Evolutionary conservation across 805 yeast species (phyloP).

Genomic region (Torulaspora indica): DNA sequence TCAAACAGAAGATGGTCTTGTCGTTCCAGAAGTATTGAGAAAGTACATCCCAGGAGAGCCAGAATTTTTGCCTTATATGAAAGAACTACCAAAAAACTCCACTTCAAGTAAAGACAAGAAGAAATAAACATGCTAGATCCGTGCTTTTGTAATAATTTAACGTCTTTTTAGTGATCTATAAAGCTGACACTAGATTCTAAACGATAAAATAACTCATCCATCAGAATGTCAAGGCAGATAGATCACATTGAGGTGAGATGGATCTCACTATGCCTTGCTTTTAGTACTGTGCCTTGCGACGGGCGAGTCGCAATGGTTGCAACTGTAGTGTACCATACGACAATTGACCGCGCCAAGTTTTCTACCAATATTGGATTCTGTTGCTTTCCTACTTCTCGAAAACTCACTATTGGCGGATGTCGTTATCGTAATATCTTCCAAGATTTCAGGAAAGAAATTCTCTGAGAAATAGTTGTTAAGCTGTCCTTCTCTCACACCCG

Average conservation of each 20-base stretch:
- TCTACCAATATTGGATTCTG: conserved; percentile 20
- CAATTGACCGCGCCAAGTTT: conserved; percentile 9
- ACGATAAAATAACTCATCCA: not conserved
- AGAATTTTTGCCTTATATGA: conserved; percentile 84
- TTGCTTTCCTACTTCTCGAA: conserved; percentile 19
- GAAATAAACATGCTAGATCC: conserved; percentile 15
- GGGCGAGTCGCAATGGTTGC: conserved; percentile 1
- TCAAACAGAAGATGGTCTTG: conserved; percentile 94
- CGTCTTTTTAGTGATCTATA: conserved; percentile 4
- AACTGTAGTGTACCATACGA: conserved; percentile 5
- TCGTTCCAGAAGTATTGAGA: conserved; percentile 91
- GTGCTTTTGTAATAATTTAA: not conserved
- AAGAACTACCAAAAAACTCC: conserved; percentile 91
- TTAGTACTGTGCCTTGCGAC: not conserved
- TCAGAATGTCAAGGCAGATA: not conserved
- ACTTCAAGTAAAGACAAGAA: conserved; percentile 65
- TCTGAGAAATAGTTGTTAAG: conserved; percentile 36
- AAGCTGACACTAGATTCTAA: conserved; percentile 1
- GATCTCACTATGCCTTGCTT: not conserved
- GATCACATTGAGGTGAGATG: no score
- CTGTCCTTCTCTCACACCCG: conserved; percentile 38
- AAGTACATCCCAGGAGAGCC: conserved; percentile 98
- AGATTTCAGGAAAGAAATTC: conserved; percentile 17
- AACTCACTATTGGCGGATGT: conserved; percentile 15
- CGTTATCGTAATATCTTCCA: conserved; percentile 7